Evolutionary conservation across 2,329 filamentous ascomycete genomes (phyloP).

Genomic region (Trichoderma harzianum): DNA sequence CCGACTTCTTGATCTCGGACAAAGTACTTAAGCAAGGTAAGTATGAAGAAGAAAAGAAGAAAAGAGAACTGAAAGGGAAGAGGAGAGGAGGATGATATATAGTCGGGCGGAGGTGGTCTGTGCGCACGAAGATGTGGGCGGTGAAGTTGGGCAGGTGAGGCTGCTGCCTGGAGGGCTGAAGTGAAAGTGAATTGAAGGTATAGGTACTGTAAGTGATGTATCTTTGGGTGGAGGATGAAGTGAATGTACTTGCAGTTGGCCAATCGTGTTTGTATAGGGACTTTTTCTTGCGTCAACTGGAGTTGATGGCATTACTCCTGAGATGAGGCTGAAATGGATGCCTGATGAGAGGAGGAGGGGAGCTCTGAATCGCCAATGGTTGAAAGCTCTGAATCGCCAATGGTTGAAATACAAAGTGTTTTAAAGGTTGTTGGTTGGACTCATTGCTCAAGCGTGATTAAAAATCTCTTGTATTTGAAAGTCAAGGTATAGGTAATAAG

Average conservation of each 20-base stretch:
- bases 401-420: neutral
- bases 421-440: neutral
- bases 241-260: neutral
- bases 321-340: neutral
- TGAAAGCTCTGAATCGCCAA: neutral
- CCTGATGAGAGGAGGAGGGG: neutral
- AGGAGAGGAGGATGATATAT: slow-evolving; percentile 10
- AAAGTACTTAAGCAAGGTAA: slow-evolving; percentile 45
- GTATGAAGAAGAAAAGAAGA: slow-evolving; percentile 44
- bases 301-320: neutral
- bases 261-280: neutral
- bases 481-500: too few species aligned
- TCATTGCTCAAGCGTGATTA: neutral
- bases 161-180: slow-evolving; percentile 8
- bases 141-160: slow-evolving; percentile 6
- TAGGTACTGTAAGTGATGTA: neutral
- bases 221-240: neutral
- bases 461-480: too few species aligned
- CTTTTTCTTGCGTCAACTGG: neutral
- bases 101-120: slow-evolving; percentile 6
- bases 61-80: slow-evolving; percentile 7
- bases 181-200: neutral
- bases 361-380: neutral
- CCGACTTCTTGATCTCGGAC: slow-evolving; percentile 42
- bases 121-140: slow-evolving; percentile 17